Conservation (phyloP, 2,329 filamentous ascomycete species). For the Helminthosporium solani region DNA sequence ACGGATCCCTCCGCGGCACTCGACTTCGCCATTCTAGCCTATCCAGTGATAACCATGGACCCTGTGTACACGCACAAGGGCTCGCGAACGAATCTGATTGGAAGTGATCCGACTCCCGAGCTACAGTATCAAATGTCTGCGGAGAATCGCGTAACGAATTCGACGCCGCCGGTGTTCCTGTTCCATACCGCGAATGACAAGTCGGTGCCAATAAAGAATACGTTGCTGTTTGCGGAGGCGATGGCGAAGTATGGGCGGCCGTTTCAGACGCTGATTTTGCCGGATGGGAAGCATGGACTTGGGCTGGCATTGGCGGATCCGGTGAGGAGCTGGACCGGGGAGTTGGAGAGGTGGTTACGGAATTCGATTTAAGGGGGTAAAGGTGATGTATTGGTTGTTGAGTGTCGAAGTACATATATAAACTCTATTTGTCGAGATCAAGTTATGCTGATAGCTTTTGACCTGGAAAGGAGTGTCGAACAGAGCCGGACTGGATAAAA, state of each 20-base stretch:
- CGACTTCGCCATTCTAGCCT: constrained; percentile 8
- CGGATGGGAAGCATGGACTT: constrained; percentile 7
- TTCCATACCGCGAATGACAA: constrained; percentile 10
- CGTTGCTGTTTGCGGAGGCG: constrained; percentile 5
- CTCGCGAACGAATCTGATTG: constrained; percentile 8
- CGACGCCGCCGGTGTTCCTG: constrained; percentile 7
- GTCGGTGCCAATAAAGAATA: constrained; percentile 6
- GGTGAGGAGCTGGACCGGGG: constrained; percentile 6
- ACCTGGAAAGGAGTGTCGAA: no score
- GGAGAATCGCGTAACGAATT: constrained; percentile 8
- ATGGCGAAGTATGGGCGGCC: constrained; percentile 6
- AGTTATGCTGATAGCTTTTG: no score
- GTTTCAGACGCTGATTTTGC: constrained; percentile 5
- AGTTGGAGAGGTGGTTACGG: constrained; percentile 8
- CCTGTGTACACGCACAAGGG: constrained; percentile 6
- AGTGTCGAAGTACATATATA: no score
- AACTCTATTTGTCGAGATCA: no score
- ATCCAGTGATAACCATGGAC: constrained; percentile 9
- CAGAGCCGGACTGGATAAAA: no score
- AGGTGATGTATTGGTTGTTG: no score
- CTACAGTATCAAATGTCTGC: constrained; percentile 3
- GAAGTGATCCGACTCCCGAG: constrained; percentile 4
- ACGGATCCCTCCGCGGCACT: constrained; percentile 4
- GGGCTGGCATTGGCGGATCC: constrained; percentile 6
- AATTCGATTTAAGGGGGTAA: neutral